Evolutionary conservation across 2,329 filamentous ascomycete species (phyloP).

Genomic region (Lachnellula arida): DNA sequence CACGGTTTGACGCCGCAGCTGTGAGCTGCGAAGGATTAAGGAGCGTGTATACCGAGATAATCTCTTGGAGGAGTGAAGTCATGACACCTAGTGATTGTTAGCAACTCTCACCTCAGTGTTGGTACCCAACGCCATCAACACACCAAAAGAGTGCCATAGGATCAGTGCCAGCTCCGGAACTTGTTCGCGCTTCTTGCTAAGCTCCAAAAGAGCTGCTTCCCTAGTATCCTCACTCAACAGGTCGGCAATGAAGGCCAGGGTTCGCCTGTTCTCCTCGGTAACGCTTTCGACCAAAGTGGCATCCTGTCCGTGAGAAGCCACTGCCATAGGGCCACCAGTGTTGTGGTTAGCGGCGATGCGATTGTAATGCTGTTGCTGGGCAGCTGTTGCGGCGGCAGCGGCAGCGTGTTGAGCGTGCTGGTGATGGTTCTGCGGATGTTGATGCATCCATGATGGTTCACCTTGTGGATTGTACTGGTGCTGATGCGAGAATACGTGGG

Average conservation of each 20-base stretch:
- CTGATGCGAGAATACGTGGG: conserved; percentile 64
- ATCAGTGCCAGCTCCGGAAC: conserved; percentile 95
- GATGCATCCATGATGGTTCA: conserved; percentile 62
- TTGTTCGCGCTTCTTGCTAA: conserved; percentile 98
- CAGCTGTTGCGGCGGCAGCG: conserved; percentile 31
- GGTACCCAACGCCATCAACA: conserved; percentile 29
- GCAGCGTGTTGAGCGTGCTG: conserved; percentile 37
- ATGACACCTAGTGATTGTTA: conserved; percentile 68
- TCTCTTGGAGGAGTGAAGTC: conserved; percentile 95
- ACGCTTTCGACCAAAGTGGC: conserved; percentile 60
- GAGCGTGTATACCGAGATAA: conserved; percentile 96
- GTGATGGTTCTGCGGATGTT: conserved; percentile 43
- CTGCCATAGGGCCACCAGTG: conserved; percentile 32
- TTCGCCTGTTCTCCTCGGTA: conserved; percentile 86
- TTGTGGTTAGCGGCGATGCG: conserved; percentile 66
- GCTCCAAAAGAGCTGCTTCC: conserved; percentile 85
- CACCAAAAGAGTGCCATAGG: conserved; percentile 97
- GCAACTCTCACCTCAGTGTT: conserved; percentile 14
- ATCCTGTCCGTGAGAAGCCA: conserved; percentile 50
- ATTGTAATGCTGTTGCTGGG: conserved; percentile 58
- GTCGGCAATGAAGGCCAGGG: conserved; percentile 90
- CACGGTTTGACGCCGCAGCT: conserved; percentile 92
- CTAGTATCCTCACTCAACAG: conserved; percentile 81
- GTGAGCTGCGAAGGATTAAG: conserved; percentile 96
- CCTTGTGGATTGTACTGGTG: conserved; percentile 57